Base-by-base conservation (phyloP, 1,139 yeast genomes). In the Ashbya aceris region DNA sequence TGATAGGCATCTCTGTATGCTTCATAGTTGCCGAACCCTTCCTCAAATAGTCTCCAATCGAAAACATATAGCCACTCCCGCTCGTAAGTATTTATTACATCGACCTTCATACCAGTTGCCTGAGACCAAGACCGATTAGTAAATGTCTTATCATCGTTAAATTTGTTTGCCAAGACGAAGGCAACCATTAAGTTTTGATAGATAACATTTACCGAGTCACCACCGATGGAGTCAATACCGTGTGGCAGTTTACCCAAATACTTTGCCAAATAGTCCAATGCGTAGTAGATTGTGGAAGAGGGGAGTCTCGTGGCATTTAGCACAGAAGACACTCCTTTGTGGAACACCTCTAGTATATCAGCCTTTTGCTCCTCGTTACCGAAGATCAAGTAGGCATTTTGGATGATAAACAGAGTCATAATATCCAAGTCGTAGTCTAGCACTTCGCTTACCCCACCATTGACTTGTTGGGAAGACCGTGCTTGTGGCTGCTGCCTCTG, bases 101-200 rank as follows among this genome's bases (percentile, higher is more conserved):
- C 55, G 42, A 85, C 70, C 11, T 76, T 67, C 49, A 91, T 72
- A 23, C 95, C 95, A 10, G 96, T 84, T 17, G 96, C 97, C 44
- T 87, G 91, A 38, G 87, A 75, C 98, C 98, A 91, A 8, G 96
- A 86, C 58, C 79, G 79, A 66, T 89, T 91, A 47, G 95, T 87
- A 58, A 91, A 91, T 23, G 97, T 91, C 65, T 89, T 87, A 67
- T 91, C 98, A 63, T 91, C 97, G 60, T 89, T 87, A 62, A 87
- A 85, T 65, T 91, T 91, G 68, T 91, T 91, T 36, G 96, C 95
- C 49, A 91, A 70, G 33, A 91, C 75, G 38, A 91, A 71, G 1
- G 94, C 74, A 27, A 83, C 73, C 38, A 83, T 79, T 43, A 86
- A 68, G 56, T 76, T 72, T 49, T 76, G 71, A 54, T 82, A 84